A percentile compares a stretch with the other conserved stretches of the same genome.
These are phyloP conservation scores for Kondoa malvinella DNA, from an alignment of 768 basidiomycete genomes.

Conservation along the genomic window DNA sequence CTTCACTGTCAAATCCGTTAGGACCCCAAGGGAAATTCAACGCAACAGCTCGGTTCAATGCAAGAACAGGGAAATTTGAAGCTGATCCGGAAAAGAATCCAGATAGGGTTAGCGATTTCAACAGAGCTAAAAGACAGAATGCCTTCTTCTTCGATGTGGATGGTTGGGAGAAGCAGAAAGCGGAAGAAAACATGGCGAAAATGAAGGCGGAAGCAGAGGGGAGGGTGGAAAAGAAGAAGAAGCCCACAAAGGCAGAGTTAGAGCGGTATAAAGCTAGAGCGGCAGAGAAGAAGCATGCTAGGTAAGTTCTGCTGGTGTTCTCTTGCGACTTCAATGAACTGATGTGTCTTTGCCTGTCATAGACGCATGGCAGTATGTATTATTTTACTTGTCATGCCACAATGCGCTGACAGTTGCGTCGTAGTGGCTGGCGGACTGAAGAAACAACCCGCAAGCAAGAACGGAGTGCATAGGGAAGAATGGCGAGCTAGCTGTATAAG, in stretches of 20 bases:
- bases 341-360: too few species aligned
- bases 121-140: constrained; percentile 16
- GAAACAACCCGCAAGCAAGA: background rate
- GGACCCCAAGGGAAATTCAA: background rate
- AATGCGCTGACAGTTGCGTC: too few species aligned
- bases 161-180: constrained; percentile 1
- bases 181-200: background rate
- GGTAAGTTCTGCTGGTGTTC: too few species aligned
- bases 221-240: background rate
- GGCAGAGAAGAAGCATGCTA: constrained; percentile 5
- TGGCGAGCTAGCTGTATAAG: too few species aligned
- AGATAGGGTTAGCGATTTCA: constrained; percentile 16
- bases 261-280: constrained; percentile 4
- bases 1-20: constrained; percentile 7
- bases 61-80: constrained; percentile 16
- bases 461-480: too few species aligned
- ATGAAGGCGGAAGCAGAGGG: background rate
- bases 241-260: constrained; percentile 3
- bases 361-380: too few species aligned
- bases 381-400: too few species aligned
- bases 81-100: constrained; percentile 14
- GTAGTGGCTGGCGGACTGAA: too few species aligned
- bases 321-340: too few species aligned
- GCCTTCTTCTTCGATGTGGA: constrained; percentile 10
- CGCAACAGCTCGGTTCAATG: constrained; percentile 13